Evolutionary conservation across 108 stramenopile species (phyloP), one percentile per base, ranked within the genome.

Genomic region (Nitzschia sp.): DNA sequence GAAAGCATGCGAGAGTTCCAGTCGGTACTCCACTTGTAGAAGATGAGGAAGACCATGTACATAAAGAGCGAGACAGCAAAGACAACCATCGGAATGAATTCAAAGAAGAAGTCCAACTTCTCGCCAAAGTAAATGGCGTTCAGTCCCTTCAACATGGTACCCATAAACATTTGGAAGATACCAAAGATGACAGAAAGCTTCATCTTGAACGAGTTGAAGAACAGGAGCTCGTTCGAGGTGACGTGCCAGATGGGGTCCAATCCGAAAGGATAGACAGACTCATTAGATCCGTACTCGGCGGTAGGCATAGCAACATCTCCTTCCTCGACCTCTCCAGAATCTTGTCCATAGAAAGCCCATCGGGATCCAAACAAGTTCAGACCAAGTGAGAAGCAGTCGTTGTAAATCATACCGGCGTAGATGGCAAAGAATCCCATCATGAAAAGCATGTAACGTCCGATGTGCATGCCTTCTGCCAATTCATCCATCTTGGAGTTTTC

Each of bases 161-260:
- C 98, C 13, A 83, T 59, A 55, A 94, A 96, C 98, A 99, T 99
- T 67, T 99, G 98, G 61, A 85, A 73, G 71, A 99, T 96, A 56
- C 97, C 98, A 58, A 99, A 90, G 60, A 99, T 94, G 29, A 99
- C 97, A 67, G 89, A 83, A 13, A 97, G 89, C 88, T 99, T 99
- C 98, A 99, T 99, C 91, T 98, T 96, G 89, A 97, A 93, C 17
- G 95, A 96, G 85, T 99, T 99, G 86, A 97, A 97, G 70, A 98
- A 99, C 21, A 98, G 79, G 28, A 99, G 92, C 58, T 98, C 97
- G 70, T 99, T 99, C 3, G 83, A 67, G 27, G 96, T 67, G 45
- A 97, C 81, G 57, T 99, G 96, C 98, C 98, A 99, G 50, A 94
- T 87, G 8, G 98, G 98, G 81, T 99, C 98, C 22, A 97, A 79